A percentile compares a stretch with the other conserved stretches of the same genome.
These are phyloP conservation scores for Diaporthe nobilis DNA, from an alignment of 2,329 filamentous ascomycete species.

Conservation along the genomic window DNA sequence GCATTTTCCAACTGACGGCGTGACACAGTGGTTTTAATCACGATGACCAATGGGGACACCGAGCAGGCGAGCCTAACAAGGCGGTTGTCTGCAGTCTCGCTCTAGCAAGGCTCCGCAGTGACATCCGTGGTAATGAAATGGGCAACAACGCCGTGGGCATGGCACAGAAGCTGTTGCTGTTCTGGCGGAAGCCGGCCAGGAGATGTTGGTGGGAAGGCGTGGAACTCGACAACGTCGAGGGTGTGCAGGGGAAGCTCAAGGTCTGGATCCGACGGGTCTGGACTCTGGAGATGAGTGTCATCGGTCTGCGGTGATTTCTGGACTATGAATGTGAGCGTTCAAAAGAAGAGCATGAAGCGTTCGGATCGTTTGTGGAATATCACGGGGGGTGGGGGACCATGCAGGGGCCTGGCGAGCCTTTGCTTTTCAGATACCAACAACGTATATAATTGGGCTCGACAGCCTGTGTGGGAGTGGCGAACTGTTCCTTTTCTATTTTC, in stretches of 20 bases:
- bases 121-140: conserved; percentile 85
- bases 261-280: conserved; percentile 98
- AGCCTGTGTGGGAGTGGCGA: conserved; percentile 32
- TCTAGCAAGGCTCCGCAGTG: conserved; percentile 90
- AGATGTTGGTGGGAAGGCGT: conserved; percentile 99
- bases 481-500: conserved; percentile 19
- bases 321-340: not conserved
- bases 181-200: conserved; percentile 97
- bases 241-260: conserved; percentile 92
- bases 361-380: conserved; percentile 15
- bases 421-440: conserved; percentile 37
- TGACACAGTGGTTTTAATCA: conserved; percentile 89
- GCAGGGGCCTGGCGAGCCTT: conserved; percentile 11
- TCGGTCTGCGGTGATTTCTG: conserved; percentile 77
- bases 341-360: conserved; percentile 13
- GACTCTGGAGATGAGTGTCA: conserved; percentile 98
- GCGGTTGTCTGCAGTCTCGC: conserved; percentile 98
- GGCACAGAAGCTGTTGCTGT: conserved; percentile 97
- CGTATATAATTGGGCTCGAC: conserved; percentile 36
- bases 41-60: conserved; percentile 94
- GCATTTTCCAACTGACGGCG: conserved; percentile 38
- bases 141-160: conserved; percentile 90
- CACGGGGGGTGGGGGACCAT: not conserved
- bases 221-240: conserved; percentile 89
- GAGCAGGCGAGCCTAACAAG: conserved; percentile 98